These are phyloP conservation scores for Schizosaccharomyces cryophilus DNA, from an alignment of 805 yeast species.

Conservation along the genomic window DNA sequence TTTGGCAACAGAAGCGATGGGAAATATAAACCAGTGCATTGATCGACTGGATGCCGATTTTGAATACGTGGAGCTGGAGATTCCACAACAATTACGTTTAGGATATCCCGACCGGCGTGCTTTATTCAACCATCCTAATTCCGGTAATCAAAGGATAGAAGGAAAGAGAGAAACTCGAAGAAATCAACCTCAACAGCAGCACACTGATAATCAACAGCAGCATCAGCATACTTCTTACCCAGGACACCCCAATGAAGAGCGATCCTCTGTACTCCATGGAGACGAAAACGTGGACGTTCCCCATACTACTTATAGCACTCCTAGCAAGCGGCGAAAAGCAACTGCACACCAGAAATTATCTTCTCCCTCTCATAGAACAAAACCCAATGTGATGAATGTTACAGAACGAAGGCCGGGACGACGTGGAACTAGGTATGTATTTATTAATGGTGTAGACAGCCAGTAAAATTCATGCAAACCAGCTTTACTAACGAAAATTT, in stretches of 20 bases:
- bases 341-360: background rate
- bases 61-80: conserved; percentile 56
- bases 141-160: conserved; percentile 48
- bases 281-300: background rate
- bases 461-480: too few relatives aligned
- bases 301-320: background rate
- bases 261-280: background rate
- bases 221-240: background rate
- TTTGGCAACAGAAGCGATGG: conserved; percentile 77
- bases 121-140: conserved; percentile 38
- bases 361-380: background rate
- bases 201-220: conserved; percentile 9
- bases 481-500: background rate
- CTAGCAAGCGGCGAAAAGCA: background rate
- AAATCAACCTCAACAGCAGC: conserved; percentile 43
- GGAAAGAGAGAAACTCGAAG: conserved; percentile 80
- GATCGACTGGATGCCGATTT: conserved; percentile 58
- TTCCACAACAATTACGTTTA: conserved; percentile 51
- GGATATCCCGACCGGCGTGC: conserved; percentile 29
- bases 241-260: background rate
- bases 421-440: background rate
- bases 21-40: conserved; percentile 41
- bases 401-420: background rate
- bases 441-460: too few relatives aligned
- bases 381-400: background rate